Conservation (phyloP, 1,284 basidiomycete genomes). For the Tilletia indica region DNA sequence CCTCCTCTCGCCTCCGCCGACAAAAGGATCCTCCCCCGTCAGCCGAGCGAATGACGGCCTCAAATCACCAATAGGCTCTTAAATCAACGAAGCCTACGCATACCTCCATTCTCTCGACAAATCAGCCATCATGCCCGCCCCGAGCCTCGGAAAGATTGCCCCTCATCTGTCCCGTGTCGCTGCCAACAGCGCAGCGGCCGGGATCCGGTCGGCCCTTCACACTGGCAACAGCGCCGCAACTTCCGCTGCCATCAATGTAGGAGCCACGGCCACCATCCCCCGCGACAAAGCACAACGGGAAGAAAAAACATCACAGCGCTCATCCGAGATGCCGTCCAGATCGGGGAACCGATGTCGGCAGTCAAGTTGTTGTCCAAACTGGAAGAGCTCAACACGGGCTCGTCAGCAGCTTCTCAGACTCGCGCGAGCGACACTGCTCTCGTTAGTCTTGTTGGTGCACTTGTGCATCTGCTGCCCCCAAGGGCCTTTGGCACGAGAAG, state of each 20-base stretch:
- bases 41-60: neutral
- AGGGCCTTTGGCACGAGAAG: neutral
- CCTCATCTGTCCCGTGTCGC: conserved; percentile 7
- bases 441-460: no score
- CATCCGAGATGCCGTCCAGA: conserved; percentile 58
- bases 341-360: conserved; percentile 33
- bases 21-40: neutral
- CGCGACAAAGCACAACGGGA: neutral
- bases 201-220: conserved; percentile 7
- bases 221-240: conserved; percentile 8
- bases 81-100: neutral
- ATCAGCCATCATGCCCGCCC: conserved; percentile 5
- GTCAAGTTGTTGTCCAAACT: conserved; percentile 42
- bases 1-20: no score
- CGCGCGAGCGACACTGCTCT: no score
- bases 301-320: neutral
- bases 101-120: neutral
- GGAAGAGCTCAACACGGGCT: conserved; percentile 20
- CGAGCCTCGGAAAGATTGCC: conserved; percentile 8
- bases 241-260: neutral
- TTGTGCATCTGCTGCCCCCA: neutral
- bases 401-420: neutral
- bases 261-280: neutral
- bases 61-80: neutral
- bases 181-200: conserved; percentile 6